phyloP scores from a whole-genome alignment of 1,284 basidiomycete species.

The Amylostereum areolatum region DNA sequence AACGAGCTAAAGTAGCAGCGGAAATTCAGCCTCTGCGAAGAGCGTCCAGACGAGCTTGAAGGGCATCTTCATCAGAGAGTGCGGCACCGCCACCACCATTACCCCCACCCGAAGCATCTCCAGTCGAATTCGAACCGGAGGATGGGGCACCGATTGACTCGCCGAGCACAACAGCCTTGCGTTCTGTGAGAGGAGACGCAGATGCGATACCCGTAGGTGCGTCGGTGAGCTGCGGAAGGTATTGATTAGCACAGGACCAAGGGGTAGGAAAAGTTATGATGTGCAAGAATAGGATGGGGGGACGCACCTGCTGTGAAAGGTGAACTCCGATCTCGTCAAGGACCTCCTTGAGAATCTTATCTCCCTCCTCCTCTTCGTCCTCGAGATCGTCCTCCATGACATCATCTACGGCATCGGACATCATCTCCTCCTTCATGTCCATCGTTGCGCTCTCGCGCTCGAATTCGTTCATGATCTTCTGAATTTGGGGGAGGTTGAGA shows the following conservation, averaged over 20 bases:
- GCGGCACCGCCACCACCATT: constrained; percentile 36
- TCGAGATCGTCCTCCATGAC: constrained; percentile 94
- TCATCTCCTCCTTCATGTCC: constrained; percentile 99
- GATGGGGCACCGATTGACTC: constrained; percentile 45
- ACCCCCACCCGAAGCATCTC: constrained; percentile 29
- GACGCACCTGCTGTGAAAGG: constrained; percentile 75
- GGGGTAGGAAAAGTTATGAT: constrained; percentile 5
- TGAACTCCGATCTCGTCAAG: constrained; percentile 96
- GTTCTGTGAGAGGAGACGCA: constrained; percentile 58
- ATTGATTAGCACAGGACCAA: constrained; percentile 59
- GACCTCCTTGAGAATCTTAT: constrained; percentile 94
- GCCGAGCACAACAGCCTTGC: constrained; percentile 78
- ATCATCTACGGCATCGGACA: constrained; percentile 97
- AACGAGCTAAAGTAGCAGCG: not conserved
- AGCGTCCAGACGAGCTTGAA: constrained; percentile 84
- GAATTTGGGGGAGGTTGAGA: constrained; percentile 92
- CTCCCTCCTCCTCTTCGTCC: constrained; percentile 94
- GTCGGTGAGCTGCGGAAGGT: constrained; percentile 63
- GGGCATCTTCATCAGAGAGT: constrained; percentile 76
- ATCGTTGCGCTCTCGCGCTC: constrained; percentile 96
- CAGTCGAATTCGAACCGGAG: constrained; percentile 16
- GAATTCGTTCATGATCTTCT: constrained; percentile 96
- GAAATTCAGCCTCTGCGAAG: constrained; percentile 52
- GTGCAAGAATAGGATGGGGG: not conserved
- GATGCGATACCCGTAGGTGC: constrained; percentile 70